Base-by-base conservation (phyloP, 176 grass and related monocot genomes). In the Raddia guianensis region DNA sequence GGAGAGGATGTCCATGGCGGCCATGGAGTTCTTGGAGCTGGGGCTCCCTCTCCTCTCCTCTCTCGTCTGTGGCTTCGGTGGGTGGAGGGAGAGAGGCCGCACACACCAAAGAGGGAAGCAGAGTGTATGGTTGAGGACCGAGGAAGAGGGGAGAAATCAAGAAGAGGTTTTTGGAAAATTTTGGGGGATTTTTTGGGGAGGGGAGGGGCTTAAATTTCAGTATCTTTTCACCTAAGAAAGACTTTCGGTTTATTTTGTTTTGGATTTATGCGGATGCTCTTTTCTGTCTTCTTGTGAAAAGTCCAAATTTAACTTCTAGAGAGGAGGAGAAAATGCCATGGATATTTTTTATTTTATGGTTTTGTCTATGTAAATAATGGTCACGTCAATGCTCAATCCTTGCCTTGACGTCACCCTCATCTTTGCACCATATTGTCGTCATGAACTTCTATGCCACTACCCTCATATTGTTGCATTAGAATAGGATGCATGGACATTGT, bases 1-100 rank as follows among this genome's bases (percentile, higher is more conserved):
- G 68, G 83, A 87, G 73, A 94, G 72, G 65, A 94, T 55, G 65
- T 90, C 91, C 91, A 93, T 92, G 78, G 81, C 75, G 44, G 83
- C 82, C 78, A 82, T 77, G 61, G 81, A 84, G 50, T 27, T 50
- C 52, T 44, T 42, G 43, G 77, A 47, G 43, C 46, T 9, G 32
- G 70, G 67, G 42, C 57, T 79, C 77, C 3, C 53, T 52, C 60
- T 53, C 18, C 5, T 32, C 11, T 7, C 6, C 27, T 27, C 27
- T 27, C 27, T 27, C 4, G 12, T 53, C 48, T 33, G 55, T 50
- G 51, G 75, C 53, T 48, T 64, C 77, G 63, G 70, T 85, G 82
- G 63, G 70, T 85, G 82, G 82, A 85, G 82, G 49, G 49, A 20
- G 71, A 76, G 87, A 64, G 47, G 77, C 82, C 82, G 85, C 87